phyloP scores from a whole-genome alignment of 1,139 yeast species.

The Spathaspora sp. region DNA sequence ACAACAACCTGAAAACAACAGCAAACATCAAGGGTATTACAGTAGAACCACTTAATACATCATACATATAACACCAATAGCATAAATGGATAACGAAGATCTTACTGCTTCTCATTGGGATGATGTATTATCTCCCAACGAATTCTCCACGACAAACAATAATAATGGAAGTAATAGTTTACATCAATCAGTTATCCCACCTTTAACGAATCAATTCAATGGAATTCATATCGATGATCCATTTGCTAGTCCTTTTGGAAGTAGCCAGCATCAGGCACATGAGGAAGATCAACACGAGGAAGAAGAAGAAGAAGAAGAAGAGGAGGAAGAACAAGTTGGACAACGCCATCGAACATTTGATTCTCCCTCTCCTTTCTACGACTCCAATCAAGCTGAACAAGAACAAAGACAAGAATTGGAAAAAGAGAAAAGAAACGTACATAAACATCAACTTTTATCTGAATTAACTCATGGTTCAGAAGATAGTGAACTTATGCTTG shows the following conservation, averaged over 20 bases:
- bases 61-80: background rate
- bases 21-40: background rate
- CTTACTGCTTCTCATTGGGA: slow-evolving; percentile 41
- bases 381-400: slow-evolving; percentile 18
- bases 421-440: slow-evolving; percentile 36
- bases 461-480: slow-evolving; percentile 37
- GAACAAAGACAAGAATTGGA: slow-evolving; percentile 36
- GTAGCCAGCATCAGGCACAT: slow-evolving; percentile 14
- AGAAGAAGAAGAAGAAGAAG: slow-evolving; percentile 20
- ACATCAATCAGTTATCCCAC: slow-evolving; percentile 16
- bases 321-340: slow-evolving; percentile 13
- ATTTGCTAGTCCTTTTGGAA: slow-evolving; percentile 15
- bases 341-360: slow-evolving; percentile 4
- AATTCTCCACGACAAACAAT: slow-evolving; percentile 3
- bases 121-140: slow-evolving; percentile 28
- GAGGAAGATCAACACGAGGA: slow-evolving; percentile 19
- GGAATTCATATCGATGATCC: slow-evolving; percentile 22
- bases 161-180: slow-evolving; percentile 13
- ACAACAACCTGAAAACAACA: background rate
- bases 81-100: slow-evolving; percentile 33
- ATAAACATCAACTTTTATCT: slow-evolving; percentile 33
- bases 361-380: slow-evolving; percentile 4
- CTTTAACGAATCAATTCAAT: slow-evolving; percentile 27
- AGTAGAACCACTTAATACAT: background rate
- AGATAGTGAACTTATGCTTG: slow-evolving; percentile 20